These are phyloP conservation scores for Crotalaria pallida DNA, from an alignment of 306 rosid genomes.

Conservation along the genomic window DNA sequence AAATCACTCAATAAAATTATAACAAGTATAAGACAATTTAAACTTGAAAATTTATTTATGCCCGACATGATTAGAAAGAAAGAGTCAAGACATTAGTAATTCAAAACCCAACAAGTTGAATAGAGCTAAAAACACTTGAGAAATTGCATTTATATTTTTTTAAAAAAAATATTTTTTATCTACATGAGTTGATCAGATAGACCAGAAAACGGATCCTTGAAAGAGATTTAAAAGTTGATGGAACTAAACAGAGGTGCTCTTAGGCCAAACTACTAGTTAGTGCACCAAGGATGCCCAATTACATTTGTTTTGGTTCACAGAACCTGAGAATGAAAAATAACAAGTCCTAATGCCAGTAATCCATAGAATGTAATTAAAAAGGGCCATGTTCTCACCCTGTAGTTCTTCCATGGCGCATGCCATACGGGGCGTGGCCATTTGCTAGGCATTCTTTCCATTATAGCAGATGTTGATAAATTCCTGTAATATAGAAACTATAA, in stretches of 20 bases:
- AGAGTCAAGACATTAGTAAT: background rate
- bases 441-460: slow-evolving; percentile 96
- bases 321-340: background rate
- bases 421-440: slow-evolving; percentile 99
- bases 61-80: background rate
- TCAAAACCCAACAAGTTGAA: background rate
- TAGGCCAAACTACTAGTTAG: background rate
- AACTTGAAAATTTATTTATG: background rate
- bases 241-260: background rate
- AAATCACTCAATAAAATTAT: background rate
- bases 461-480: slow-evolving; percentile 77
- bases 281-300: background rate
- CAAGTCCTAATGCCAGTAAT: background rate
- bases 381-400: slow-evolving; percentile 53
- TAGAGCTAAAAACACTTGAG: slow-evolving; percentile 1
- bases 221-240: background rate
- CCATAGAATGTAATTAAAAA: background rate
- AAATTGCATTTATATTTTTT: background rate
- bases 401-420: slow-evolving; percentile 98
- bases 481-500: slow-evolving; percentile 37
- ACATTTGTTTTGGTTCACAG: background rate
- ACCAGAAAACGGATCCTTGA: background rate
- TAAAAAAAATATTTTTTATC: background rate
- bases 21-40: slow-evolving; percentile 7
- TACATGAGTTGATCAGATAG: background rate